Conservation (phyloP, 2,329 filamentous ascomycete genomes). For the Alternaria dauci region DNA sequence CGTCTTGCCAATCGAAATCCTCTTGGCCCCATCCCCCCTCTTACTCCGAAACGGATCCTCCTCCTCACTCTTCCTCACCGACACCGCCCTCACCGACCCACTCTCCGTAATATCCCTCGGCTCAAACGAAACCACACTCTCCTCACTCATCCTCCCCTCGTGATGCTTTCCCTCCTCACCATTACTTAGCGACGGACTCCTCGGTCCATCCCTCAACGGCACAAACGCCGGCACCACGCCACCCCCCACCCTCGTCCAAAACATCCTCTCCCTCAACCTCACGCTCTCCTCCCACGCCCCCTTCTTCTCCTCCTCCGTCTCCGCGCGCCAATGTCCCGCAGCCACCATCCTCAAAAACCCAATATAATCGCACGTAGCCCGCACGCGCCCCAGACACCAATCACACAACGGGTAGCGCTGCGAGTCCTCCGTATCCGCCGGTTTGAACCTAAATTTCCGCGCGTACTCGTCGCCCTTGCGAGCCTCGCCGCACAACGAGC, state of each 20-base stretch:
- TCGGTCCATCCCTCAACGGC: slow-evolving; percentile 36
- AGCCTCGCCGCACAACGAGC: slow-evolving; percentile 87
- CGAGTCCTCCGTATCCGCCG: slow-evolving; percentile 84
- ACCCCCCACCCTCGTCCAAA: slow-evolving; percentile 92
- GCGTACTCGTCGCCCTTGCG: slow-evolving; percentile 75
- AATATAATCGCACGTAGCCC: slow-evolving; percentile 90
- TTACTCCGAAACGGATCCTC: slow-evolving; percentile 47
- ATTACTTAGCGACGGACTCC: too few relatives aligned
- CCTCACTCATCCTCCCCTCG: slow-evolving; percentile 39
- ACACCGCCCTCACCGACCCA: slow-evolving; percentile 10
- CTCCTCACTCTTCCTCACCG: slow-evolving; percentile 14
- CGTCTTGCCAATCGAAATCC: slow-evolving; percentile 51
- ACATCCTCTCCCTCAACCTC: slow-evolving; percentile 90
- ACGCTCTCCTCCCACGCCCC: slow-evolving; percentile 95
- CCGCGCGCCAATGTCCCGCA: slow-evolving; percentile 88
- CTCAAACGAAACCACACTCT: slow-evolving; percentile 38
- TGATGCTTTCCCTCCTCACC: slow-evolving; percentile 2
- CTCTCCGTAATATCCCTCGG: slow-evolving; percentile 26
- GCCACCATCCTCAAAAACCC: slow-evolving; percentile 91
- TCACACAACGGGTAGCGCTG: slow-evolving; percentile 89
- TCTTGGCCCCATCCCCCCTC: slow-evolving; percentile 38
- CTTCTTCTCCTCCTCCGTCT: slow-evolving; percentile 83
- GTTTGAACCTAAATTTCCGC: slow-evolving; percentile 86
- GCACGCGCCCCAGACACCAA: slow-evolving; percentile 83
- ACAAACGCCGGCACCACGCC: slow-evolving; percentile 78